Evolutionary conservation across 2,329 filamentous ascomycete species (phyloP), one percentile per base, ranked within the genome.

Genomic region (Microcera coccophila): DNA sequence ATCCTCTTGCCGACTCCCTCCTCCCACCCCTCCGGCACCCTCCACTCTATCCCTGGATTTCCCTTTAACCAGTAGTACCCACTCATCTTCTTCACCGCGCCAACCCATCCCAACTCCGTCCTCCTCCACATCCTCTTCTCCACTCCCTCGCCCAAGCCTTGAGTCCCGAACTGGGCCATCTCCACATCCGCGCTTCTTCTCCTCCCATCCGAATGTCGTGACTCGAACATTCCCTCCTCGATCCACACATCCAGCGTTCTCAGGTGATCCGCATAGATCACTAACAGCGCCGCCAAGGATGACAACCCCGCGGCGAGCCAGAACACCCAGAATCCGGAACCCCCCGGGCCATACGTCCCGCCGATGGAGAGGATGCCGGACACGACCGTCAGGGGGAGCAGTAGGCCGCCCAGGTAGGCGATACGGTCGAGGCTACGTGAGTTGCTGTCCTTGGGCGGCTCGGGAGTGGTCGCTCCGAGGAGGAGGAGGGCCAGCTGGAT

Each of bases 251-350:
- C 66, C 26, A 63, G 57, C 33, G 61, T 67, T 32, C 73, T 66
- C 34, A 76, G 63, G 32, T 68, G 67, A 46, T 76, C 73, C 8
- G 72, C 66, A 50, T 76, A 73, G 41, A 76, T 74, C 41, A 75
- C 49, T 3, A 69, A 46, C 2, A 76, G 40, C 0, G 67, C 66
- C 2, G 69, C 8, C 12, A 67, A 42, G 2, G 65, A 61, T 1
- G 70, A 62, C 3, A 72, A 63, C 0, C 68, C 52, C 3, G 67
- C 63, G 3, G 64, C 62, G 1, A 66, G 65, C 74, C 74, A 76
- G 45, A 75, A 76, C 0, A 76, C 64, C 64, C 65, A 76, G 56
- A 76, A 76, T 15, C 57, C 55, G 14, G 48, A 22, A 1, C 63
- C 63, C n/a, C 60, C 63, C 0, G 74, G 72, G 0, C 65, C 66